Conservation (phyloP, 305 asterid genomes). For the Salvia sclarea region DNA sequence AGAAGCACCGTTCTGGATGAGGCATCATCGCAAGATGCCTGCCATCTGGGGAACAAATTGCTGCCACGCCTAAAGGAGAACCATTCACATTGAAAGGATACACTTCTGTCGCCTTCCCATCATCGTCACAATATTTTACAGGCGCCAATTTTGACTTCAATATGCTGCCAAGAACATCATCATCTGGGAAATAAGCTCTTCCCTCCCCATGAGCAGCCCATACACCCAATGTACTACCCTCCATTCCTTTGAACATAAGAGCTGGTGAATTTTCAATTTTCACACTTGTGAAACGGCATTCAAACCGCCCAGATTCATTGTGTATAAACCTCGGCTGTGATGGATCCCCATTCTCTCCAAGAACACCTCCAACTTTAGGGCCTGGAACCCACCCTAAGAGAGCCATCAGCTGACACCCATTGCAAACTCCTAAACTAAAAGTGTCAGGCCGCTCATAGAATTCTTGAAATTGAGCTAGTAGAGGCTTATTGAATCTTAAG, state of each 20-base stretch:
- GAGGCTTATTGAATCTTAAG: slow-evolving; percentile 72
- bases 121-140: slow-evolving; percentile 75
- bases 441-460: slow-evolving; percentile 78
- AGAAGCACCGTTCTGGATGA: slow-evolving; percentile 87
- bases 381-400: slow-evolving; percentile 96
- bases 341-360: slow-evolving; percentile 64
- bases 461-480: slow-evolving; percentile 74
- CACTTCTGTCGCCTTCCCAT: slow-evolving; percentile 67
- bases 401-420: slow-evolving; percentile 98
- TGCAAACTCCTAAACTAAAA: slow-evolving; percentile 91
- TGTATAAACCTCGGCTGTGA: slow-evolving; percentile 91
- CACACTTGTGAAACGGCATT: slow-evolving; percentile 88
- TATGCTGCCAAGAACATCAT: slow-evolving; percentile 42
- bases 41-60: slow-evolving; percentile 88
- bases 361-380: slow-evolving; percentile 72
- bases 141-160: slow-evolving; percentile 65
- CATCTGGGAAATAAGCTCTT: slow-evolving; percentile 80
- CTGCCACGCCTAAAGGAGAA: slow-evolving; percentile 89
- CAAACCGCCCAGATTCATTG: slow-evolving; percentile 86
- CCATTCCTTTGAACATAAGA: slow-evolving; percentile 87
- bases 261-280: slow-evolving; percentile 75
- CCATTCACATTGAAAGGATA: slow-evolving; percentile 91
- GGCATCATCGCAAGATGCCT: slow-evolving; percentile 98
- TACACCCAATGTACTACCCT: slow-evolving; percentile 82
- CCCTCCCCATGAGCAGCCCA: slow-evolving; percentile 99